Base-by-base conservation (phyloP, 257 asterid genomes). In the Capsicum pubescens region DNA sequence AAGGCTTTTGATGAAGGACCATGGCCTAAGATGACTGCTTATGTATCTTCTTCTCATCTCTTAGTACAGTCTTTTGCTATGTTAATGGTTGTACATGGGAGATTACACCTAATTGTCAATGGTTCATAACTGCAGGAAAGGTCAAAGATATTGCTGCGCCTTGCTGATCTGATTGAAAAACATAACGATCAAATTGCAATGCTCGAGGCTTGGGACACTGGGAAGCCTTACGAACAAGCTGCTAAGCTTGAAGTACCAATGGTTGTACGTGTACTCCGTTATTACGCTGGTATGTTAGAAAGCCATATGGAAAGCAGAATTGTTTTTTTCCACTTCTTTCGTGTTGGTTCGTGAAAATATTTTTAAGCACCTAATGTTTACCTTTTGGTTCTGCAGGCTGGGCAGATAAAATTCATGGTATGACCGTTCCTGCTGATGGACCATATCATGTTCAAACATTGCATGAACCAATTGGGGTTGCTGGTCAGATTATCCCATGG, bases 401-500 rank as follows among this genome's bases (percentile, higher is more conserved):
- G 98, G 90, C 99, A 2, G 98, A 97, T 88, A 97, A 95, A 92
- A 97, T 97, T 83, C 99, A 97, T 71, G 98, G 99, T 46, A 85
- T 93, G 87, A 95, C 98, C 21, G 57, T 97, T 87, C 98, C 89
- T 81, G 98, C 97, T 55, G 98, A 95, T 84, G 98, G 99, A 12
- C 91, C 97, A 14, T 87, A 69, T 85, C 99, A 97, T 85, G 99
- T 95, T 72, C 98, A 97, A 87, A 95, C 99, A 5, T 84, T 97
- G 88, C 98, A 97, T 3, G 99, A 97, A 88, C 99, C 99, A 50
- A 95, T 97, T 57, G 99, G 99, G 72, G 99, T 97, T 69, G 96
- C 91, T 35, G 99, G 99, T 52, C 99, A 95, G 91, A 97, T 97
- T 79, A 94, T 97, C 79, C 99, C 99, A 0, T 97, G 98, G 99